Percentiles rank a stretch among this genome's conserved stretches.
Conservation (phyloP, 768 basidiomycete genomes). For the Dioszegia crocea region DNA sequence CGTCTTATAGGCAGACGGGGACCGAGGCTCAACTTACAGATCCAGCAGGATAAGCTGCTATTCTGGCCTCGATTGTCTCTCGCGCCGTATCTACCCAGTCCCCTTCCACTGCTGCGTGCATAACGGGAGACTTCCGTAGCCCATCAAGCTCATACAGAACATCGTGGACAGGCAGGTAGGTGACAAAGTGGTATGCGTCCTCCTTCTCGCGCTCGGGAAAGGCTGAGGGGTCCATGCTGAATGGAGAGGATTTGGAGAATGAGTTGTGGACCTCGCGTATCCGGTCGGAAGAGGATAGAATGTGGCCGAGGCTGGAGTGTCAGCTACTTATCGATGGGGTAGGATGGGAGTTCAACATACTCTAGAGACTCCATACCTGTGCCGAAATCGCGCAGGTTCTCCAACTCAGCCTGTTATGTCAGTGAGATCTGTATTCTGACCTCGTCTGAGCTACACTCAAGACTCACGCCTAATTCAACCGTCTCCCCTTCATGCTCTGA, state of each 20-base stretch:
- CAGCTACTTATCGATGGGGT: not conserved
- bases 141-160: slow-evolving; percentile 91
- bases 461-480: slow-evolving; percentile 43
- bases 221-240: slow-evolving; percentile 74
- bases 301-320: slow-evolving; percentile 43
- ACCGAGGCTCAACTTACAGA: too few relatives aligned
- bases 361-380: slow-evolving; percentile 73
- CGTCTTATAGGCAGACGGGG: too few relatives aligned
- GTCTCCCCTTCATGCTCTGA: slow-evolving; percentile 28
- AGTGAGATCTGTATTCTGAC: not conserved
- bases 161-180: slow-evolving; percentile 81
- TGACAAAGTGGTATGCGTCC: slow-evolving; percentile 96
- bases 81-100: slow-evolving; percentile 79
- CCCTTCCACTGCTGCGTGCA: slow-evolving; percentile 60
- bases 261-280: slow-evolving; percentile 72
- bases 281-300: slow-evolving; percentile 48
- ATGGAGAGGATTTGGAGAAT: slow-evolving; percentile 81
- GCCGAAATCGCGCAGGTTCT: slow-evolving; percentile 71
- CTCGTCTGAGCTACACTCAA: not conserved
- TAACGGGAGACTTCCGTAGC: slow-evolving; percentile 70
- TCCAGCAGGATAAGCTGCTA: slow-evolving; percentile 82
- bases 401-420: slow-evolving; percentile 57
- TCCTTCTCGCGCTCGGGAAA: slow-evolving; percentile 59
- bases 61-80: slow-evolving; percentile 79
- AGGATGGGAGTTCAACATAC: slow-evolving; percentile 18